Evolutionary conservation across 805 yeast species (phyloP), one percentile per base, ranked within the genome.

Genomic region (Starmerella stigmatis): DNA sequence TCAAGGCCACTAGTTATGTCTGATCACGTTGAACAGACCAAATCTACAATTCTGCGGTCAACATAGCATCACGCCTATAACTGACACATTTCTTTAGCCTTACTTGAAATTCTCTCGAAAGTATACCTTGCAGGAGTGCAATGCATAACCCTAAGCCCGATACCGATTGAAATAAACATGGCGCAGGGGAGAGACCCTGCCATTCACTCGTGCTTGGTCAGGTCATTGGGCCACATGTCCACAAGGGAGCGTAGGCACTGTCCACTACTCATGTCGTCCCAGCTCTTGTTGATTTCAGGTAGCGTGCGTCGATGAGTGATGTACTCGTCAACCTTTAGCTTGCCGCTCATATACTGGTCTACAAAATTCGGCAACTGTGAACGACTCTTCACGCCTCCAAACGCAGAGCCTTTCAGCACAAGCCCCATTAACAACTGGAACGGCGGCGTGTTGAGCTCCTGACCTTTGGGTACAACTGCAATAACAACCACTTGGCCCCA

Each of bases 371-470:
- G 96, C 71, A 92, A 75, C 71, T 92, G 96, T 32, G 95, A 64
- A 72, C 96, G 82, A 63, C 98, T 97, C 70, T 92, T 92, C 62
- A 92, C 86, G 65, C 97, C 98, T 60, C 99, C 99, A 58, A 86
- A 92, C n/a, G 99, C 99, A 61, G 94, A 85, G 59, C 99, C 99
- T 66, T 77, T 83, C 97, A 98, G 89, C 43, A 84, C 94, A 70
- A 98, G 81, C 58, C 99, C 99, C 33, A 97, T 92, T 54, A 92
- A 97, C 66, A 92, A 77, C 72, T 89, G 97, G 84, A 92, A 92
- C 50, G 99, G 98, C 69, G 97, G 79, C 39, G 97, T 92, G 47
- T 94, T 68, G 53, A 94, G 88, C 70, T 92, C 97, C 68, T 86
- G 74, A 55, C 98, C 99, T 32, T 96, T 94, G 56, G 96, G 94